phyloP scores from a whole-genome alignment of 768 basidiomycete species.

The Serendipita vermifera region DNA sequence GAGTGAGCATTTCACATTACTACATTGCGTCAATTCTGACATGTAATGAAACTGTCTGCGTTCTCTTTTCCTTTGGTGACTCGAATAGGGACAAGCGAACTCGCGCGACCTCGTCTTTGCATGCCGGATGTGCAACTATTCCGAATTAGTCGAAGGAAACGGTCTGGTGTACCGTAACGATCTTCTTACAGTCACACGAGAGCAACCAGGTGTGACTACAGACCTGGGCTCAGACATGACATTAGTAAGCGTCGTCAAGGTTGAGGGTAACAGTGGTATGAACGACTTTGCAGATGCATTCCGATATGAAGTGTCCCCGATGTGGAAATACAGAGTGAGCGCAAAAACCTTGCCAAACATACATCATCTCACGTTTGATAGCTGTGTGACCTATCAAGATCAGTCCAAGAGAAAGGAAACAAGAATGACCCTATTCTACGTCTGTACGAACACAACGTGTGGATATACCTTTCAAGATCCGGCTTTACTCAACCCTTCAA shows the following conservation, averaged over 20 bases:
- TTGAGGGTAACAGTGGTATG: not conserved
- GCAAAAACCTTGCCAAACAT: not conserved
- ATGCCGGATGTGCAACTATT: conserved; percentile 80
- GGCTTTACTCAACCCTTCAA: conserved; percentile 24
- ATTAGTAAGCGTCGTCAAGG: conserved; percentile 36
- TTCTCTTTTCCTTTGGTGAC: not conserved
- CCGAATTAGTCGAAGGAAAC: conserved; percentile 65
- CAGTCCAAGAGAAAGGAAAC: conserved; percentile 96
- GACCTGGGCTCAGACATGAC: conserved; percentile 86
- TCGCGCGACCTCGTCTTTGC: conserved; percentile 80
- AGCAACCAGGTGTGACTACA: conserved; percentile 82
- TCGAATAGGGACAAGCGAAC: conserved; percentile 61
- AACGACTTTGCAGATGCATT: conserved; percentile 49
- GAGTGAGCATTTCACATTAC: conserved; percentile 17
- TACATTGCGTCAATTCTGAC: not conserved
- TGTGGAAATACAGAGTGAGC: conserved; percentile 76
- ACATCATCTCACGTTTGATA: conserved; percentile 24
- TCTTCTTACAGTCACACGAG: conserved; percentile 85
- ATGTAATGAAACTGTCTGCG: not conserved
- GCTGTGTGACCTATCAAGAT: conserved; percentile 90
- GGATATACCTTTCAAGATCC: conserved; percentile 66
- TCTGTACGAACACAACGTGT: conserved; percentile 56
- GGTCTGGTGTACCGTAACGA: conserved; percentile 90
- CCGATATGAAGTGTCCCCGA: conserved; percentile 67
- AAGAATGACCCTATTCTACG: conserved; percentile 85